Evolutionary conservation across 345 rosid species (phyloP), one percentile per base, ranked within the genome.

Genomic region (Gossypium sturtianum): DNA sequence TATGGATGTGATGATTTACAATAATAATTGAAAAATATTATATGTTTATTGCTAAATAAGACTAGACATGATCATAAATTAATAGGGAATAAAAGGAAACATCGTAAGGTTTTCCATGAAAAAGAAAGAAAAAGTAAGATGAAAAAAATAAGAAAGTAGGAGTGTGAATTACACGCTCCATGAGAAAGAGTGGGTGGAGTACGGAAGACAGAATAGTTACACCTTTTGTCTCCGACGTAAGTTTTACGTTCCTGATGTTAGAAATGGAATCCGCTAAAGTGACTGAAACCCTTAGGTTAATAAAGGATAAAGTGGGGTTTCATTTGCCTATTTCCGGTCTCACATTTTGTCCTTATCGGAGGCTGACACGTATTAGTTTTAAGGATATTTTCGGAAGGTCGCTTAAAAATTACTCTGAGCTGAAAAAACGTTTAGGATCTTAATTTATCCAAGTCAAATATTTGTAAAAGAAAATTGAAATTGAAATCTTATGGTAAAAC

Each of bases 191-290:
- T 73, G 68, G 19, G 2, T 47, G 41, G n/a, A 27, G 43, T 17
- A 60, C 16, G 9, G 57, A 17, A 44, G 75, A 48, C 17, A 60
- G n/a, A 17, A 25, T 69, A 15, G 58, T 47, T 16, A 45, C 27
- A 58, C 44, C 57, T 59, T 73, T 45, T 72, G 66, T 45, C 68
- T 58, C 11, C 17, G 53, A 73, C 58, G 58, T 16, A 60, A 73
- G 45, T 23, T 72, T 72, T 47, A 60, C 68, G 75, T 58, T 27
- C 56, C 58, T 60, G 56, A 17, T n/a, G 54, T 47, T 47, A 44
- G 65, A 43, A 72, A 8, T 47, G 16, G 48, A 44, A 73, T 22
- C n/a, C 20, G 11, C 45, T 17, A 17, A 44, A 60, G 9, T 3
- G 43, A 10, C 11, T 34, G 41, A 34, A 34, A 34, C 41, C 41